These are phyloP conservation scores for Tulasnella sp. DNA, from an alignment of 768 basidiomycete genomes.

Conservation along the genomic window DNA sequence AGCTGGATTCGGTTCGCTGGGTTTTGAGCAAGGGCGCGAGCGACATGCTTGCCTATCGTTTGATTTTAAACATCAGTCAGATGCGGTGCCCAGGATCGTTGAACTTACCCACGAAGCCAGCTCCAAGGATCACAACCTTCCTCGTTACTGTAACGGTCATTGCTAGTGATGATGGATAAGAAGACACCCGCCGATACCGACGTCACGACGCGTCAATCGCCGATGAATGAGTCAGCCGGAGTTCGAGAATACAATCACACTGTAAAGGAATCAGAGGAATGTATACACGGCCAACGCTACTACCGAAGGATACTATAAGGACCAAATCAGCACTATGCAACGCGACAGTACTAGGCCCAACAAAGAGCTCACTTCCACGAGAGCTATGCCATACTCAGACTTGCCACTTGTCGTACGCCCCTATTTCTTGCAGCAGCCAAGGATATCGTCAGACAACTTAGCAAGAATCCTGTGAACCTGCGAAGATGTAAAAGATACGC, in stretches of 20 bases:
- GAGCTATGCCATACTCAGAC: background rate
- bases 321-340: too few species aligned
- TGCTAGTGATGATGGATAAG: background rate
- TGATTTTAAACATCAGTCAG: background rate
- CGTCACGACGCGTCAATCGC: too few species aligned
- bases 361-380: too few species aligned
- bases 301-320: too few species aligned
- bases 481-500: background rate
- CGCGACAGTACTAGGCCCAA: too few species aligned
- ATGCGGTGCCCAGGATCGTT: background rate
- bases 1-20: slow-evolving; percentile 41
- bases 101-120: slow-evolving; percentile 48
- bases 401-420: slow-evolving; percentile 39
- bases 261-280: too few species aligned
- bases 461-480: slow-evolving; percentile 72
- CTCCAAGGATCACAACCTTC: slow-evolving; percentile 35
- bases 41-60: slow-evolving; percentile 46
- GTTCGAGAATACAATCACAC: too few species aligned
- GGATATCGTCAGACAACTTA: slow-evolving; percentile 75
- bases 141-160: background rate
- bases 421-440: slow-evolving; percentile 60
- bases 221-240: background rate
- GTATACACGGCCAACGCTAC: too few species aligned
- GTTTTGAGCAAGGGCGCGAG: slow-evolving; percentile 37
- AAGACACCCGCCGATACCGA: background rate